These are phyloP conservation scores for Blastobotrys chiropterorum DNA, from an alignment of 805 yeast species.

Conservation along the genomic window DNA sequence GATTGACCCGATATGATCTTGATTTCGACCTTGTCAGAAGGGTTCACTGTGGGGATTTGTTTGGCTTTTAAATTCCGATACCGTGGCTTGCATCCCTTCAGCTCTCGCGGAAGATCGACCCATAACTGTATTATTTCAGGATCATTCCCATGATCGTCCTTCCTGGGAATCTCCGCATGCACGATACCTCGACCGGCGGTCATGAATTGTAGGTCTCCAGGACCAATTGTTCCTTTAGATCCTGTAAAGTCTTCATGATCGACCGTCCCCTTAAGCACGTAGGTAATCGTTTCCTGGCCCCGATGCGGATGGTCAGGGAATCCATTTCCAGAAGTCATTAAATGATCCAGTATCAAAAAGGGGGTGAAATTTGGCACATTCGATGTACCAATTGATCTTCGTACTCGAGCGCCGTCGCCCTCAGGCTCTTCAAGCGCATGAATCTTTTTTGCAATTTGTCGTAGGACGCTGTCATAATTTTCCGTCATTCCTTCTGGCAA, in stretches of 20 bases:
- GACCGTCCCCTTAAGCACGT: constrained; percentile 54
- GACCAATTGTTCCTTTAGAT: constrained; percentile 58
- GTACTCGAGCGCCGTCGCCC: constrained; percentile 82
- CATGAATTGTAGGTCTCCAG: constrained; percentile 88
- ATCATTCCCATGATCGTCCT: constrained; percentile 33
- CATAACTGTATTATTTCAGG: constrained; percentile 76
- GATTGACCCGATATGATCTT: constrained; percentile 72
- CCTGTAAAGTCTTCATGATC: constrained; percentile 87
- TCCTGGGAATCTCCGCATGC: constrained; percentile 79
- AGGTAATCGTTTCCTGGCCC: constrained; percentile 72
- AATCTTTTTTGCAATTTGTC: constrained; percentile 46
- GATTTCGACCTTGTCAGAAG: constrained; percentile 57
- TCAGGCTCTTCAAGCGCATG: constrained; percentile 66
- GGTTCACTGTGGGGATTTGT: constrained; percentile 65
- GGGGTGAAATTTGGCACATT: constrained; percentile 69
- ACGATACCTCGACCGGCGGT: constrained; percentile 85
- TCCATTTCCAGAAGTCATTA: constrained; percentile 50
- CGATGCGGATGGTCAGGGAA: constrained; percentile 84
- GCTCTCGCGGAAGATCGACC: constrained; percentile 69
- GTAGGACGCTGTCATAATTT: constrained; percentile 12
- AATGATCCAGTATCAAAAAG: constrained; percentile 74
- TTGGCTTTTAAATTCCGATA: constrained; percentile 64
- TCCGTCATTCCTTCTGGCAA: too few relatives aligned
- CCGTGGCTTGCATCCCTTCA: constrained; percentile 61
- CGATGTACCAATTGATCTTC: constrained; percentile 70